Evolutionary conservation across 352 stramenopile species (phyloP).

Genomic region (Vaucheria bursata): DNA sequence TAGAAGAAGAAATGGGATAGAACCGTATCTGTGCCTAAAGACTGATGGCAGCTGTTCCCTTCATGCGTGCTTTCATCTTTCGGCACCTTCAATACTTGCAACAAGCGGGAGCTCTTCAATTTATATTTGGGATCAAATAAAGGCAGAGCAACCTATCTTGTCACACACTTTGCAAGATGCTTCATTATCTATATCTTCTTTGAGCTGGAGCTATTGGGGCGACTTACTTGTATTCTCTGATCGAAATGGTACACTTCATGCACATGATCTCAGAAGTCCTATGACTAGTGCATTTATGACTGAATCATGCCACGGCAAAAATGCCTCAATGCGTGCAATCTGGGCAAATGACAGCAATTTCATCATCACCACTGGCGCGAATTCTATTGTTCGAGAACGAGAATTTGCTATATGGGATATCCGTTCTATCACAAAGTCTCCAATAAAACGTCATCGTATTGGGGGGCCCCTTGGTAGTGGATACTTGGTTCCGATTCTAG

Average conservation of each 20-base stretch:
- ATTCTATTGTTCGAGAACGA: slow-evolving; percentile 24
- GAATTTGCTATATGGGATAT: slow-evolving; percentile 37
- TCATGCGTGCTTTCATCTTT: neutral
- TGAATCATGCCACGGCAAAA: neutral
- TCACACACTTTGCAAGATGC: neutral
- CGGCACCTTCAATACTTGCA: neutral
- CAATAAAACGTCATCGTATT: slow-evolving; percentile 24
- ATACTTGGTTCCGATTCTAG: slow-evolving; percentile 28
- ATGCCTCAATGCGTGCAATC: neutral
- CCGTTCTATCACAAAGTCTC: slow-evolving; percentile 11
- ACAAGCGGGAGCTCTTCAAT: neutral
- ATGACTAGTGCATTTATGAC: neutral
- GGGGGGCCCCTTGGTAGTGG: slow-evolving; percentile 19
- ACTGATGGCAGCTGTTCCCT: neutral
- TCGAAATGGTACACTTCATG: slow-evolving; percentile 10
- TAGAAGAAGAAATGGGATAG: neutral
- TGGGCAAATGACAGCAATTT: slow-evolving; percentile 21
- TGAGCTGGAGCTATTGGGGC: slow-evolving; percentile 34
- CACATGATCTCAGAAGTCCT: slow-evolving; percentile 16
- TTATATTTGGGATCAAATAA: neutral
- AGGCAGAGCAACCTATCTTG: neutral
- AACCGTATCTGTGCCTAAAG: neutral
- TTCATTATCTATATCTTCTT: neutral
- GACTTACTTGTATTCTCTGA: slow-evolving; percentile 38
- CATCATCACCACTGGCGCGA: slow-evolving; percentile 33